Conservation (phyloP, 768 basidiomycete species). For the Amyloporia xantha region DNA sequence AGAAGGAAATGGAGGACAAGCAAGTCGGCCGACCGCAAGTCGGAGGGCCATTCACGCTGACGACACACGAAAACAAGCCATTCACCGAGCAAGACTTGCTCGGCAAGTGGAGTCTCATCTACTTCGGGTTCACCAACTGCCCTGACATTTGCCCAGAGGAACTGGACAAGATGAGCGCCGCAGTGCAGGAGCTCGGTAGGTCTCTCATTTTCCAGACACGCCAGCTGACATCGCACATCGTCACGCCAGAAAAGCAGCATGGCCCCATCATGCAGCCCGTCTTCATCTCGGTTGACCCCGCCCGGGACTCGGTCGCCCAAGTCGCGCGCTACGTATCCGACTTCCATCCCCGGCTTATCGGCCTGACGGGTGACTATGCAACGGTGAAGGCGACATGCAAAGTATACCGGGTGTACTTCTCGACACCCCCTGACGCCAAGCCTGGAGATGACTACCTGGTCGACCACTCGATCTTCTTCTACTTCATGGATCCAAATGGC, state of each 20-base stretch:
- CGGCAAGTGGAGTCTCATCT: conserved; percentile 87
- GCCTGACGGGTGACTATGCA: conserved; percentile 82
- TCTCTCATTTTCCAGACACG: background rate
- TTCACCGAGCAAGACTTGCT: conserved; percentile 82
- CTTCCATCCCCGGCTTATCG: conserved; percentile 87
- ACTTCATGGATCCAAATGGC: conserved; percentile 94
- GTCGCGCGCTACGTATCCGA: conserved; percentile 67
- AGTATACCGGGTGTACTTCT: conserved; percentile 97
- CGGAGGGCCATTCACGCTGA: conserved; percentile 84
- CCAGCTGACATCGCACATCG: background rate
- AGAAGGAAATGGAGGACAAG: conserved; percentile 65
- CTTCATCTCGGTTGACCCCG: conserved; percentile 96
- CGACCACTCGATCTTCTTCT: conserved; percentile 95
- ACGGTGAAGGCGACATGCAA: conserved; percentile 86
- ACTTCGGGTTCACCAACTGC: conserved; percentile 99
- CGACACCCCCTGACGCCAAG: conserved; percentile 84
- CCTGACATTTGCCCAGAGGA: conserved; percentile 99
- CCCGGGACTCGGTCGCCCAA: conserved; percentile 65
- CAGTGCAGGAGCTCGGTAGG: conserved; percentile 70
- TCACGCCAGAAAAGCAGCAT: conserved; percentile 52
- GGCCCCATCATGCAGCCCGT: conserved; percentile 77
- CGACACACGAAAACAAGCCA: conserved; percentile 50
- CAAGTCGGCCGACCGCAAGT: conserved; percentile 82
- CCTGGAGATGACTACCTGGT: conserved; percentile 93
- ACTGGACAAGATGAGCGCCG: conserved; percentile 85